Conservation (phyloP, 495 filamentous ascomycete species). For the Xylaria grammica region DNA sequence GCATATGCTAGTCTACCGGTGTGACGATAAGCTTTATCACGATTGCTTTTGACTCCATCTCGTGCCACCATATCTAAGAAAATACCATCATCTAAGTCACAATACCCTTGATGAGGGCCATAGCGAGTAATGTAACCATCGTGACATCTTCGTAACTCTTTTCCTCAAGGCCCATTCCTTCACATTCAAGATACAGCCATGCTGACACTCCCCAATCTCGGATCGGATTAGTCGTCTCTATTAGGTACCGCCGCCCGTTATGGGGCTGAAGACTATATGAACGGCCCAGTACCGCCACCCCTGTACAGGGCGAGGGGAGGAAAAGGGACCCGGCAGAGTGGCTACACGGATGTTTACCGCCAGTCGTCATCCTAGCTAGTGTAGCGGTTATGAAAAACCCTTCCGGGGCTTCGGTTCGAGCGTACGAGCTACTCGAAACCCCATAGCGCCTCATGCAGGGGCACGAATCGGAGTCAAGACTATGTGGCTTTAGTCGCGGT, state of each 20-base stretch:
- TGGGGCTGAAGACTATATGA: background rate
- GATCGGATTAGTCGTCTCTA: background rate
- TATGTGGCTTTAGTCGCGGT: background rate
- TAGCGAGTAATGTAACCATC: no score
- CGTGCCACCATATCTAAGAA: background rate
- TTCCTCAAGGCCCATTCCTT: background rate
- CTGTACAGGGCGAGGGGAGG: background rate
- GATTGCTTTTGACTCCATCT: background rate
- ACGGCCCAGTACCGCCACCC: background rate
- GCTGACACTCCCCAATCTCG: conserved; percentile 3
- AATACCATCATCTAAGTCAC: background rate
- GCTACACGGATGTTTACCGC: background rate
- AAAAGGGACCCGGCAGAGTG: background rate
- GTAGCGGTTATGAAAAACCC: background rate
- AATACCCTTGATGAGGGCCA: no score
- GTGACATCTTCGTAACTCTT: background rate
- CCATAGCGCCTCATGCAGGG: background rate
- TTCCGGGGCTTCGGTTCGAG: background rate
- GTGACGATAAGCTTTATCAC: background rate
- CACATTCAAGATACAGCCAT: background rate
- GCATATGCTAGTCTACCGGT: background rate
- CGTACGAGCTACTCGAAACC: background rate
- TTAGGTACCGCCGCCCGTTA: background rate
- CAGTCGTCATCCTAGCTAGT: background rate
- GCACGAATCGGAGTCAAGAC: background rate